Evolutionary conservation across 805 yeast species (phyloP).

Genomic region (Spathaspora boniae): DNA sequence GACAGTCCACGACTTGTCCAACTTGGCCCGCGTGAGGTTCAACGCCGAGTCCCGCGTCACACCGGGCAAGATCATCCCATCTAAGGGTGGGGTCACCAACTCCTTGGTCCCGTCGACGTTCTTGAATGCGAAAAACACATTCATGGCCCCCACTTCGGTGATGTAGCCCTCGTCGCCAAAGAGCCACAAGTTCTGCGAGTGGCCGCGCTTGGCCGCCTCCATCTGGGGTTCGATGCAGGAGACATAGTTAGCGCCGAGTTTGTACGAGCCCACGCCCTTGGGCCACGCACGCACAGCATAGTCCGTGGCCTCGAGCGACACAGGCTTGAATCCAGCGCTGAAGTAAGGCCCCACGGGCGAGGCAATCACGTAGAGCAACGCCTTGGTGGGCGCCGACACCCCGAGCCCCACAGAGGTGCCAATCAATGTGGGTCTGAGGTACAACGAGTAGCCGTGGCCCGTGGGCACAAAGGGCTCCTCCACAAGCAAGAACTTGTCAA

Average conservation of each 20-base stretch:
- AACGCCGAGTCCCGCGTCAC: constrained; percentile 91
- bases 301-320: constrained; percentile 89
- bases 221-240: constrained; percentile 90
- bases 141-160: constrained; percentile 98
- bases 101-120: constrained; percentile 84
- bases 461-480: constrained; percentile 81
- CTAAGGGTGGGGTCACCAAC: constrained; percentile 92
- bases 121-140: constrained; percentile 83
- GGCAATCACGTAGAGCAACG: constrained; percentile 80
- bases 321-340: constrained; percentile 93
- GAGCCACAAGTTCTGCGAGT: constrained; percentile 94
- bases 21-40: constrained; percentile 68
- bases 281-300: constrained; percentile 99
- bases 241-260: constrained; percentile 96
- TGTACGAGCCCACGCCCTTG: constrained; percentile 95
- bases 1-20: constrained; percentile 77
- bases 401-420: constrained; percentile 91
- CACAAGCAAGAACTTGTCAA: constrained; percentile 69
- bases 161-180: constrained; percentile 83
- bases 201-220: constrained; percentile 88
- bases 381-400: constrained; percentile 76
- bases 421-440: constrained; percentile 91
- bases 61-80: constrained; percentile 96
- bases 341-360: constrained; percentile 96
- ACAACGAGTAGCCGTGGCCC: constrained; percentile 85